phyloP scores from a whole-genome alignment of 495 filamentous ascomycete species.

The Schizothecium vesticola region DNA sequence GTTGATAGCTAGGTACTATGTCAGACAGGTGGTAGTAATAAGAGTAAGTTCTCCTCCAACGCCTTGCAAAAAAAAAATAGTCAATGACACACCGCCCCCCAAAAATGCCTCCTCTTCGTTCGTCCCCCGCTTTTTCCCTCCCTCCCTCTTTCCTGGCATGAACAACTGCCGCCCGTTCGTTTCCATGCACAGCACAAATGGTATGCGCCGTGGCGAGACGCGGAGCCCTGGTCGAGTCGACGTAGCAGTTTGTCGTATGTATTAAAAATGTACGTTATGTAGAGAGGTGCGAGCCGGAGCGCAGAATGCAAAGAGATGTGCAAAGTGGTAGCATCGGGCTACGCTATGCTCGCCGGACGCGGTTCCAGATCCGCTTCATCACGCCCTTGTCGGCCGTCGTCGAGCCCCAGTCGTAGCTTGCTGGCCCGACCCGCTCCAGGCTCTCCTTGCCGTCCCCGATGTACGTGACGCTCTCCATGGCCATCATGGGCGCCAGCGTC shows the following conservation, averaged over 20 bases:
- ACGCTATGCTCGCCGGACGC: conserved; percentile 25
- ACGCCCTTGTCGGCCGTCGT: conserved; percentile 27
- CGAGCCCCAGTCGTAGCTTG: conserved; percentile 20
- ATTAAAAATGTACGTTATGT: background rate
- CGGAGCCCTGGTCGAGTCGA: no score
- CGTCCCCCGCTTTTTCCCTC: background rate
- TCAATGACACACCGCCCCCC: background rate
- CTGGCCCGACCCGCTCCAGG: conserved; percentile 19
- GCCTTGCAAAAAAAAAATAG: conserved; percentile 1
- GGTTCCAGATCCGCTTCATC: conserved; percentile 39
- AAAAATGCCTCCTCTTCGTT: background rate
- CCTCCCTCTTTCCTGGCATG: background rate
- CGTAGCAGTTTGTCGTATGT: background rate
- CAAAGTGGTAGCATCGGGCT: background rate
- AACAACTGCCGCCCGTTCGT: background rate
- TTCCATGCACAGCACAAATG: no score
- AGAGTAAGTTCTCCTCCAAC: background rate
- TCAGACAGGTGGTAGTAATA: background rate
- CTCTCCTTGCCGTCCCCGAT: conserved; percentile 26
- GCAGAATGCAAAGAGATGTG: background rate
- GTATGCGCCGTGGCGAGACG: no score
- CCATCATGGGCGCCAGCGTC: conserved; percentile 10
- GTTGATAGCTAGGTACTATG: background rate
- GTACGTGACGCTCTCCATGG: conserved; percentile 14
- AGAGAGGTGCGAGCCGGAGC: background rate